phyloP scores from a whole-genome alignment of 1,139 yeast species.

The Meyerozyma athensensis region DNA sequence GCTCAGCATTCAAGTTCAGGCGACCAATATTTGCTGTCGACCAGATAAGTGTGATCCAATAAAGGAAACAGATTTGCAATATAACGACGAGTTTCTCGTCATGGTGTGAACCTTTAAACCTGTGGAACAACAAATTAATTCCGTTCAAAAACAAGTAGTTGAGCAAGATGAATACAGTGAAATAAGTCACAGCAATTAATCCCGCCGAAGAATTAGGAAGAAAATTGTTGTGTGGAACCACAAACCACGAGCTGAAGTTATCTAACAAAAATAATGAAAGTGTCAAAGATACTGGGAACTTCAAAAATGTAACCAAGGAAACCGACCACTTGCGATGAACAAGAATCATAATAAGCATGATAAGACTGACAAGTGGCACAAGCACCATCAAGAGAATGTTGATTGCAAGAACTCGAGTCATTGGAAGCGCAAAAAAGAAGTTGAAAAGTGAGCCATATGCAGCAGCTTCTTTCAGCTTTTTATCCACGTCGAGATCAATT shows the following conservation, averaged over 20 bases:
- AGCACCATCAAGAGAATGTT: constrained; percentile 48
- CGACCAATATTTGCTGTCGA: constrained; percentile 43
- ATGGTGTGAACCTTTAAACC: constrained; percentile 50
- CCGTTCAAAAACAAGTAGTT: constrained; percentile 55
- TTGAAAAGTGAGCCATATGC: constrained; percentile 63
- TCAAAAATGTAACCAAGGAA: constrained; percentile 36
- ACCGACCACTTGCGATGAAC: constrained; percentile 52
- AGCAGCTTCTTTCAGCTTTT: constrained; percentile 35
- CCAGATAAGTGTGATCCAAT: constrained; percentile 52
- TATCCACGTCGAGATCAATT: constrained; percentile 35
- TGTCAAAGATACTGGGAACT: constrained; percentile 5
- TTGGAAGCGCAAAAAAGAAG: constrained; percentile 50
- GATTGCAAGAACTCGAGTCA: constrained; percentile 39
- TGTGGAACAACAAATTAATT: constrained; percentile 37
- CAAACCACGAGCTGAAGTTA: constrained; percentile 30
- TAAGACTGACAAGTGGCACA: constrained; percentile 50
- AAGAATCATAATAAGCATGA: constrained; percentile 45
- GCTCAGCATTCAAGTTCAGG: constrained; percentile 37
- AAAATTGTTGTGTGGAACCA: constrained; percentile 43
- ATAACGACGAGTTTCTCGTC: constrained; percentile 69
- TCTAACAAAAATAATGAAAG: constrained; percentile 37
- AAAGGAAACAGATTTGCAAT: constrained; percentile 49
- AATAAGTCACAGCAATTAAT: constrained; percentile 30
- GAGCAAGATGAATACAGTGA: constrained; percentile 46
- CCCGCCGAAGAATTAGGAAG: constrained; percentile 53